Conservation (phyloP, 78 protist species). For the Dictyostelium capitatum region DNA sequence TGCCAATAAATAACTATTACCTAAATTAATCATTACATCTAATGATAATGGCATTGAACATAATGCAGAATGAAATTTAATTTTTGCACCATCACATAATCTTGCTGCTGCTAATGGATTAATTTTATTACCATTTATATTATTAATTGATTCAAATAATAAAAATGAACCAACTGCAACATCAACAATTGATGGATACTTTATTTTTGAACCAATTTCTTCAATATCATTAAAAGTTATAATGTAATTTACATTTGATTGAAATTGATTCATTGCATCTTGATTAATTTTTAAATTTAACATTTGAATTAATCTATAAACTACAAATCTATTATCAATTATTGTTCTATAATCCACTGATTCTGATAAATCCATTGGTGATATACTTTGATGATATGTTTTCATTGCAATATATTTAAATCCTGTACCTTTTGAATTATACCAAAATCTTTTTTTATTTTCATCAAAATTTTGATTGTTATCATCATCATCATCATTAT, state of each 20-base stretch:
- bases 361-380: slow-evolving; percentile 5
- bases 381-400: slow-evolving; percentile 22
- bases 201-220: slow-evolving; percentile 37
- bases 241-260: not conserved
- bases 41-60: slow-evolving; percentile 47
- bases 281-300: slow-evolving; percentile 27
- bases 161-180: slow-evolving; percentile 10
- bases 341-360: slow-evolving; percentile 2
- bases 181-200: slow-evolving; percentile 29
- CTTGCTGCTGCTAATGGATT: not conserved
- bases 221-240: slow-evolving; percentile 37
- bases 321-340: slow-evolving; percentile 12
- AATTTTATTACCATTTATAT: not conserved
- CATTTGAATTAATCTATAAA: slow-evolving; percentile 19
- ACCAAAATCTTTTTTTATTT: slow-evolving; percentile 29
- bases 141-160: not conserved
- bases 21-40: not conserved
- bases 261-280: slow-evolving; percentile 30
- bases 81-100: slow-evolving; percentile 14
- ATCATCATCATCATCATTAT: not conserved
- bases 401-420: slow-evolving; percentile 25
- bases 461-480: not conserved
- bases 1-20: not conserved
- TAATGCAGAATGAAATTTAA: slow-evolving; percentile 11
- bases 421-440: not conserved